Base-by-base conservation (phyloP, 2,329 filamentous ascomycete species). In the Arachnopeziza araneosa region DNA sequence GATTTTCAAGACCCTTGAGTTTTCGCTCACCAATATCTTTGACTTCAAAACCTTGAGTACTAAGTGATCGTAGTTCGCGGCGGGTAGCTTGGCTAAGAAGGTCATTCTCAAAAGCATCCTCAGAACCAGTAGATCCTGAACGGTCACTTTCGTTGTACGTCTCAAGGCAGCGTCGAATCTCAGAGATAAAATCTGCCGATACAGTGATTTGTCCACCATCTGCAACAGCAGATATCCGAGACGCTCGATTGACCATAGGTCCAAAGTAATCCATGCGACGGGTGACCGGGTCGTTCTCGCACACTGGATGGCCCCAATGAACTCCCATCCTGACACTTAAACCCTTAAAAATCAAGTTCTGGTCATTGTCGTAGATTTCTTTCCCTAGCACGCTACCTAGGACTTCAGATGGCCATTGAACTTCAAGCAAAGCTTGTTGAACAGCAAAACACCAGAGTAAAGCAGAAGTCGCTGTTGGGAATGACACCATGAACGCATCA, bases 181-280 rank as follows among this genome's bases (percentile, higher is more conserved):
- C 95, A 14, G 90, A 90, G 70, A 99, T 96, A 75, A 98, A 98
- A 74, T 99, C 95, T 1, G 92, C 92, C 0, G 93, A 97, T 1
- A 98, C 95, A 0, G 93, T 95, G 66, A 98, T 97, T 73, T 99
- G 93, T 0, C 95, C 95, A 63, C 95, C 95, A 72, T 99, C 95
- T 44, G 95, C 95, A 51, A 96, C 93, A 23, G 91, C 89, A 7
- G 91, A 95, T 66, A 99, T 96, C 77, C 95, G 89, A 19, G 95
- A 89, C 0, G 95, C 91, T 71, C 96, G 93, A 76, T 99, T 99
- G 70, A 99, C 95, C 92, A 99, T 99, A 17, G 95, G 95, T 0
- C 95, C 95, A 72, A 98, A 99, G 77, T 99, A 99, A 70, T 99
- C 95, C 95, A 99, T 99, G 64, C 95, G 91, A 60, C 93, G 89